Evolutionary conservation across 129 eudicot genomes (phyloP).

Genomic region (Centrapalus pauciflorus): DNA sequence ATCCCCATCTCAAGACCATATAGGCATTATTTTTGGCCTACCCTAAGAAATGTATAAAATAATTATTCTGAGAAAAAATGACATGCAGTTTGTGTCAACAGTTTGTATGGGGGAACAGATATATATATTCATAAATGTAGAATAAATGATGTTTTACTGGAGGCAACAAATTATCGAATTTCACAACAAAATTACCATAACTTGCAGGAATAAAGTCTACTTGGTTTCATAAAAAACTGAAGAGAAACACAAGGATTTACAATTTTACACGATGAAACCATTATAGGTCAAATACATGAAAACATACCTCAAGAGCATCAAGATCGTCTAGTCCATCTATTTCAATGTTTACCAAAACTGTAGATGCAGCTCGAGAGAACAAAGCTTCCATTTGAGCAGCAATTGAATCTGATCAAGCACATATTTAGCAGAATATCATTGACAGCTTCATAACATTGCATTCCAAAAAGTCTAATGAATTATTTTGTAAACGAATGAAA

Average conservation of each 20-base stretch:
- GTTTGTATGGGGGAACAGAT: too few species aligned
- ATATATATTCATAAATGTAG: too few species aligned
- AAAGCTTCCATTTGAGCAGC: constrained; percentile 52
- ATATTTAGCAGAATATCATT: background rate
- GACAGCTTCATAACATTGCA: background rate
- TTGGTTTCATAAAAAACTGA: background rate
- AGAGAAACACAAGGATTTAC: background rate
- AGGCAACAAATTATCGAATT: too few species aligned
- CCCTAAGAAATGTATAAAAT: too few species aligned
- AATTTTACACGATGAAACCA: background rate
- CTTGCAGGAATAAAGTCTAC: too few species aligned
- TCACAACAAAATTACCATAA: too few species aligned
- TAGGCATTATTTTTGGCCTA: too few species aligned
- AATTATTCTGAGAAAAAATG: too few species aligned
- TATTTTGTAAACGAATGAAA: background rate
- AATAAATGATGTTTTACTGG: too few species aligned
- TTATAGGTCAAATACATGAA: background rate
- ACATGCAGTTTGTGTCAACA: too few species aligned
- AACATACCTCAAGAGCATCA: constrained; percentile 64
- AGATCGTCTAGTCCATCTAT: constrained; percentile 54
- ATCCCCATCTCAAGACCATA: too few species aligned
- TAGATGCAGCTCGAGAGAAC: constrained; percentile 55
- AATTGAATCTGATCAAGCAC: constrained; percentile 52
- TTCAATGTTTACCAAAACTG: constrained; percentile 54
- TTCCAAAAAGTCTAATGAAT: background rate